Evolutionary conservation across 352 stramenopile species (phyloP), one percentile per base, ranked within the genome.

Genomic region (Elongisporangium anandrum): DNA sequence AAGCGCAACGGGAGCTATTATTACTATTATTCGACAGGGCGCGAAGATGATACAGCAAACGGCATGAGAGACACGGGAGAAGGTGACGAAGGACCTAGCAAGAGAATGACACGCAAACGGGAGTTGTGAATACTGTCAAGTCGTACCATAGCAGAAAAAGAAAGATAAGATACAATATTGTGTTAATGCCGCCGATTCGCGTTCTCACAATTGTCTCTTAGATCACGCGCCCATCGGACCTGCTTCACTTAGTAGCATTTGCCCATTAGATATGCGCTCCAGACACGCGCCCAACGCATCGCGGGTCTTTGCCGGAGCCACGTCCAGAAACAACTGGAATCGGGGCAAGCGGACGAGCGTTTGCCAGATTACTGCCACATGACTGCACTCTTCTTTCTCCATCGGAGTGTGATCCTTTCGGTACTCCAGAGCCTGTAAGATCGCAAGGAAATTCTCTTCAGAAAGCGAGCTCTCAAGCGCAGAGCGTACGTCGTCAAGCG

Each of bases 111-210:
- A 38, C 17, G 48, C 57, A 56, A 17, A 54, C 26, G 48, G 29
- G 34, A 56, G 52, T 70, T 82, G 73, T 79, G 67, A 70, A 80
- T 78, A 74, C 60, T 72, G 66, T 74, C 66, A 68, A 71, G 68
- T 70, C 68, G 71, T 83, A 83, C 69, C 68, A 83, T 69, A 72
- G 61, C 54, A 48, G 48, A 68, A 61, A 60, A 50, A 51, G 55
- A n/a, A 47, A 38, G 38, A 59, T 24, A 50, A 52, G 13, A 23
- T 54, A 55, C 17, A 52, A 8, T 34, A 41, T 41, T 41, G 29
- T 41, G 13, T 41, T 41, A 41, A 41, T 41, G 29, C 29, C 29
- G 9, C 29, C 29, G 29, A 41, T 15, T 41, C 29, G 29, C 29
- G 29, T 41, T 41, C 29, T 41, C 29, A 41, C 29, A 41, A 8